phyloP scores from a whole-genome alignment of 495 filamentous ascomycete species.

The Apiosordaria backusii region DNA sequence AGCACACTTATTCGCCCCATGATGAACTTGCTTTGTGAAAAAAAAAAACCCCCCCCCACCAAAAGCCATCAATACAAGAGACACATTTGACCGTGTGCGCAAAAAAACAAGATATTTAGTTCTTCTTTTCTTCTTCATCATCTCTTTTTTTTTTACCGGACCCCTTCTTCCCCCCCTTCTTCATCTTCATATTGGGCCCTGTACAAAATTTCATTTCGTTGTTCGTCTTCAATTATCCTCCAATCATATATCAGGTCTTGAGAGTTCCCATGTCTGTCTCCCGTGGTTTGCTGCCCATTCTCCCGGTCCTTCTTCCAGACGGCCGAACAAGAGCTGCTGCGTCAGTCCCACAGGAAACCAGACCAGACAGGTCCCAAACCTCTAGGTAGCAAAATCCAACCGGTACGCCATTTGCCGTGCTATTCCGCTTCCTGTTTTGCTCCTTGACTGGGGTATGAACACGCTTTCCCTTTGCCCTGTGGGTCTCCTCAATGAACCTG shows the following conservation, averaged over 20 bases:
- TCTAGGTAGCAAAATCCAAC: background rate
- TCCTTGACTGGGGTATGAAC: conserved; percentile 7
- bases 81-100: background rate
- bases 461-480: background rate
- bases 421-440: background rate
- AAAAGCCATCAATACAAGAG: conserved; percentile 5
- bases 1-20: background rate
- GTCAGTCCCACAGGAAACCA: background rate
- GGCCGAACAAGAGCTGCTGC: background rate
- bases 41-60: conserved; percentile 6
- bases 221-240: background rate
- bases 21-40: background rate
- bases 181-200: background rate
- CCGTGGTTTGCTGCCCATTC: background rate
- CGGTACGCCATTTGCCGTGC: background rate
- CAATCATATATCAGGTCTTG: background rate
- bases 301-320: background rate
- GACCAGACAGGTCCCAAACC: background rate
- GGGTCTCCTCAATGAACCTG: conserved; percentile 9
- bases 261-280: background rate
- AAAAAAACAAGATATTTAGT: background rate
- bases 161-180: background rate
- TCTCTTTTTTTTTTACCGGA: background rate
- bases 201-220: background rate
- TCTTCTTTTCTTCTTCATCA: background rate